Evolutionary conservation across 768 basidiomycete genomes (phyloP).

Genomic region (Serendipita vermifera): DNA sequence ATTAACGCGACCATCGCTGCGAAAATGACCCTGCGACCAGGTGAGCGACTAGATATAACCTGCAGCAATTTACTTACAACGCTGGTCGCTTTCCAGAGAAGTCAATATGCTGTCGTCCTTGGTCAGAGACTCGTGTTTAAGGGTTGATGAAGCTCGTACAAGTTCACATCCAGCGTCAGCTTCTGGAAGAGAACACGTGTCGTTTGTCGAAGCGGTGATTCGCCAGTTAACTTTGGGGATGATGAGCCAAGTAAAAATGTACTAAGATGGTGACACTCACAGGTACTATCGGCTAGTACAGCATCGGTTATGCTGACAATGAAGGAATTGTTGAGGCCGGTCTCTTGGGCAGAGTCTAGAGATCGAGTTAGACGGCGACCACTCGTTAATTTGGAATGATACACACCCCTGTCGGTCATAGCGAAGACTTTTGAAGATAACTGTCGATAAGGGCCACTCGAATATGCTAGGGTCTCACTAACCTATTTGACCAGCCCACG

Average conservation of each 20-base stretch:
- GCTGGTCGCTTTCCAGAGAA: not conserved
- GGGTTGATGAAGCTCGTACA: too few relatives aligned
- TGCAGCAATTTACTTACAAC: too few relatives aligned
- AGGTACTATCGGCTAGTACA: not conserved
- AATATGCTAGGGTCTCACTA: too few relatives aligned
- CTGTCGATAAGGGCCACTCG: too few relatives aligned
- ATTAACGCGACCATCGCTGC: not conserved
- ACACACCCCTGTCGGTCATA: not conserved
- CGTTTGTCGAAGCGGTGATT: not conserved
- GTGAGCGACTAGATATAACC: too few relatives aligned
- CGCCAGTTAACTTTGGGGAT: not conserved
- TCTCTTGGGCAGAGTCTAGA: not conserved
- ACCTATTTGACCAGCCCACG: not conserved
- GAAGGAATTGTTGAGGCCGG: not conserved
- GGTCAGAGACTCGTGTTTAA: too few relatives aligned
- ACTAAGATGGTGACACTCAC: not conserved
- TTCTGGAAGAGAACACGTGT: not conserved
- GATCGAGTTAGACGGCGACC: too few relatives aligned
- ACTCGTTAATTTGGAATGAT: too few relatives aligned
- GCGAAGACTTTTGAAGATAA: not conserved
- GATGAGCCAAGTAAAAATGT: not conserved
- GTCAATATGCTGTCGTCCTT: too few relatives aligned
- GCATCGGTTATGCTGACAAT: not conserved
- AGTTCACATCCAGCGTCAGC: slow-evolving; percentile 1
- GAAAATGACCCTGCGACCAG: too few relatives aligned